Base-by-base conservation (phyloP, 108 stramenopile genomes). In the Conticribra guillardii region DNA sequence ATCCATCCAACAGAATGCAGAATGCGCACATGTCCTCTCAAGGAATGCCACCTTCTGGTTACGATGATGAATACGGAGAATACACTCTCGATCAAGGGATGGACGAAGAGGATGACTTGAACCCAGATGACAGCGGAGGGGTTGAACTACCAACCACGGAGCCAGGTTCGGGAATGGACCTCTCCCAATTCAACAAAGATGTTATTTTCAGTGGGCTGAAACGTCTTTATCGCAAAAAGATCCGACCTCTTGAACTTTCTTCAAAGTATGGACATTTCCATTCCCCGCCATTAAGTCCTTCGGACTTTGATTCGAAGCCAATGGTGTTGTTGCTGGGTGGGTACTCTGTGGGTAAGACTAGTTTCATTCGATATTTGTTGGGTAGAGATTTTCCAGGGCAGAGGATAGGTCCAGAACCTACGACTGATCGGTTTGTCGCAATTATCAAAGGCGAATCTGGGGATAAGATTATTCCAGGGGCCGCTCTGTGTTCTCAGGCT, bases 391-490 rank as follows among this genome's bases (percentile, higher is more conserved):
- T 99, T 71, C 99, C 98, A 24, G 98, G 98, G 17, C 93, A 93
- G 60, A 87, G 97, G 16, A 94, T 99, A 22, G 99, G 99, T 1
- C 99, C 99, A 18, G 99, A 99, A 71, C 99, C 99, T 22, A 99
- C 99, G 21, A 99, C 99, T 11, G 96, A 95, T 82, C 84, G 93
- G 0, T 96, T 96, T 65, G 87, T 85, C 8, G 85, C 95, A 34
- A 89, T 98, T 29, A 60, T 96, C 37, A 81, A 84, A 61, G 93
- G 93, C n/a, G 75, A 72, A 19, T 76, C 77, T 11, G 81, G 85
- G 15, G 96, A 95, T 75, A 92, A 91, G 54, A 79, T 89, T 28
- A 61, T 96, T 26, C 96, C 96, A 22, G 97, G 96, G 54, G 89
- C 96, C 2, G 97, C 97, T 3, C 79, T 99, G 14, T 97, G 97